Evolutionary conservation across 2,329 filamentous ascomycete species (phyloP), one percentile per base, ranked within the genome.

Genomic region (Didymella glomerata): DNA sequence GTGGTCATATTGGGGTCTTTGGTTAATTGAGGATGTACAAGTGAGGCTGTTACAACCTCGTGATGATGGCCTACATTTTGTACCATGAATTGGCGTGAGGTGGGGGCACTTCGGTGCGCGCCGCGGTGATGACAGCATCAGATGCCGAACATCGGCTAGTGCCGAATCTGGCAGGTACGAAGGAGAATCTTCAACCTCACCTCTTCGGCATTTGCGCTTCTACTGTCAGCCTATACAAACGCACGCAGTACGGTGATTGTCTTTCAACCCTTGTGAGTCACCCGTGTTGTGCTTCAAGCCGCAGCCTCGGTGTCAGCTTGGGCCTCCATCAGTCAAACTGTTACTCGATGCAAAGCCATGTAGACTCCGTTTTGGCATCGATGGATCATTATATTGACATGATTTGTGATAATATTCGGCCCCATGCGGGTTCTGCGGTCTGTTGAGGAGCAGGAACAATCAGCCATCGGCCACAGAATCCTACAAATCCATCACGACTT

Each of bases 1-100:
- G 59, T 61, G 14, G 70, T 56, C 73, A 76, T 75, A 38, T 14
- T 61, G 30, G 9, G 2, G 30, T 32, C 4, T 2, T 32, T 11
- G 16, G 11, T 14, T 11, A 6, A 14, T 32, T 2, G 11, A 32
- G 11, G 5, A 32, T 14, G 14, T 16, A 32, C 4, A 10, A 13
- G 30, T 32, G 11, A 20, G 24, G 32, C 25, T 18, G 46, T 18
- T 18, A 4, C n/a, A 25, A 36, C 49, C 16, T 40, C 16, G 30
- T 20, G 45, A 50, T 46, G 25, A 8, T 22, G 24, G 11, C 24
- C 46, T 59, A 50, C 56, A 59, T 54, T 54, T 54, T 59, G 56
- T 59, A 59, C 20, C 30, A 32, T 45, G 30, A 22, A 30, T 47
- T 54, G 53, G 46, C 50, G 49, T 45, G 24, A 53, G 49, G 49